Evolutionary conservation across 495 filamentous ascomycete species (phyloP).

Genomic region (Hyaloscypha hepaticicola): DNA sequence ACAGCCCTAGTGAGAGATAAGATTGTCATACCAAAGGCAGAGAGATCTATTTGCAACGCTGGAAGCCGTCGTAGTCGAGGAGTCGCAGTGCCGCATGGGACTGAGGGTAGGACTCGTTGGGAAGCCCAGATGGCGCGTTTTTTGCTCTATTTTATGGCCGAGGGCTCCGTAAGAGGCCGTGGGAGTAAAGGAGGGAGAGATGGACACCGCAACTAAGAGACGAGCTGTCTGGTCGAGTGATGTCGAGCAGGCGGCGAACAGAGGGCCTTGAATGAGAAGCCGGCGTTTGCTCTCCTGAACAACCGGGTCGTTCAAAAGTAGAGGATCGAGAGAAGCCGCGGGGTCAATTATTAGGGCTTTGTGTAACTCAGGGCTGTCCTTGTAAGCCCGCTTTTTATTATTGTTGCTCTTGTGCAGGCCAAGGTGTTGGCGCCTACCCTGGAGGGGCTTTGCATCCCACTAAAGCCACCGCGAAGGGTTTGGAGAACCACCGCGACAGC

Average conservation of each 20-base stretch:
- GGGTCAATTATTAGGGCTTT: not conserved
- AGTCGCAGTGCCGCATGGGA: not conserved
- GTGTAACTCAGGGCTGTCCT: not conserved
- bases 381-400: not conserved
- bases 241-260: not conserved
- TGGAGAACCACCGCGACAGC: not conserved
- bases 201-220: not conserved
- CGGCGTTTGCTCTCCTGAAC: not conserved
- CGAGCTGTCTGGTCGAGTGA: not conserved
- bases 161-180: no score
- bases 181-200: not conserved
- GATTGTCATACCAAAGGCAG: not conserved
- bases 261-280: not conserved
- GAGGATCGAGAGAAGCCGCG: not conserved
- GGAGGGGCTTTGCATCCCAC: not conserved
- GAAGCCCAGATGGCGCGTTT: not conserved
- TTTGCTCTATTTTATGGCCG: no score
- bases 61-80: not conserved
- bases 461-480: not conserved
- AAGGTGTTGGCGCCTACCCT: not conserved
- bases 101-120: not conserved
- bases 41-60: not conserved
- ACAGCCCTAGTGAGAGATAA: not conserved
- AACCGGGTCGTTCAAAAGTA: not conserved
- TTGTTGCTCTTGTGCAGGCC: not conserved